Base-by-base conservation (phyloP, 148 eudicot genomes). In the Spergularia bocconei region DNA sequence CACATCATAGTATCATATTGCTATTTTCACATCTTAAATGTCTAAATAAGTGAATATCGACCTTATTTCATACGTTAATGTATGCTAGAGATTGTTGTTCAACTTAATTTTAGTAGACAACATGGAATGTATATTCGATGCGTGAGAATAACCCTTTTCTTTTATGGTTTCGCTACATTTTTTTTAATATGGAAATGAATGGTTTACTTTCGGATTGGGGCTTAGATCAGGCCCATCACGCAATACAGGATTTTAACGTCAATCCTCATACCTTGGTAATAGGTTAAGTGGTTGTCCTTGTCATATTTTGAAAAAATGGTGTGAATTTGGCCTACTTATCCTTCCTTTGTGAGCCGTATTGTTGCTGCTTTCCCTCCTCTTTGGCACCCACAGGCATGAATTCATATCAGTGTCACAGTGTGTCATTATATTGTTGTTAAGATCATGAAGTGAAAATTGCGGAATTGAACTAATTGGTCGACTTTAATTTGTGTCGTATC, bases 211-310 rank as follows among this genome's bases (percentile, higher is more conserved):
- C 36, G 3, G 48, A 44, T 44, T 44, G 48, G 48, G 48, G 48
- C 8, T 44, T 6, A 44, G 48, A n/a, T n/a, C n/a, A 44, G 48
- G 48, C 48, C 0, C 8, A 44, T 44, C 8, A 44, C 6, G 10
- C 8, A 44, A 44, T 6, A 39, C 44, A 39, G 44, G 44, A 39
- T 39, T 39, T 39, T 3, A 16, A 4, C 36, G 77, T 44, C 8
- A 19, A 69, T 76, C 68, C 33, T 68, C 56, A 68, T 15, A 64
- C 21, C 38, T n/a, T 71, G 80, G 47, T 57, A 55, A 72, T 71
- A 47, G 57, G 65, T 54, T 14, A 71, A 78, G 80, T 78, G 76
- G n/a, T 41, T 21, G 80, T 78, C 80, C 2, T 78, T 72, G 81
- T 78, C 81, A 11, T 65, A 19, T 56, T 72, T 55, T 20, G 44